Evolutionary conservation across 371 early-diverging fungal genomes (phyloP), one percentile per base, ranked within the genome.

Genomic region (Mucor indicus): DNA sequence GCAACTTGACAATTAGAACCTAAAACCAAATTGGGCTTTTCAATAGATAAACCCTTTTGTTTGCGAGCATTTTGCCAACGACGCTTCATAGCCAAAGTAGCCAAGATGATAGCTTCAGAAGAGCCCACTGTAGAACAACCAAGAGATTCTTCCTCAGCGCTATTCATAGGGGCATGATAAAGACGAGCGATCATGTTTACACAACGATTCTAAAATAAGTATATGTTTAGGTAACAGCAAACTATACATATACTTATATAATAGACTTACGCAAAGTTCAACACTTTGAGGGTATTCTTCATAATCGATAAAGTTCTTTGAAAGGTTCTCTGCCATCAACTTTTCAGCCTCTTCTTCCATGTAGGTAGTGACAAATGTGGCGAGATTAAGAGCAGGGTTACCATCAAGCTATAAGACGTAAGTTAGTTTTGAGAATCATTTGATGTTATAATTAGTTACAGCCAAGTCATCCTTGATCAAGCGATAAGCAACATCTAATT

Each of bases 81-180:
- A 43, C 83, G 71, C 51, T 88, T 88, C 80, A 88, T 77, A 6
- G 89, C 86, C 46, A 90, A 60, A 0, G 75, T 81, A 30, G 77
- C 80, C 10, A 90, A 71, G 50, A 87, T 84, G 40, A 87, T 79
- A 22, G 86, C 90, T 59, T 89, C 90, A 1, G 82, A 81, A 12
- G 85, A 85, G 16, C 90, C 90, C 2, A 81, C 75, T 9, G 82
- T 81, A 7, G 83, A 79, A 11, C 78, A 77, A 29, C 87, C 86
- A n/a, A 80, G 55, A 1, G 80, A 58, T 35, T 79, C 65, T 12
- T 53, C 55, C 4, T 53, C 19, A 16, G 59, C 38, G 35, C 40
- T 51, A 40, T 72, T 44, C 66, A 67, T 62, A 16, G 77, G 73
- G 0, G 82, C 80, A 52, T 84, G 58, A 70, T 75, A 86, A 33